phyloP scores from a whole-genome alignment of 2,329 filamentous ascomycete species.

The Coniochaeta pulveracea region DNA sequence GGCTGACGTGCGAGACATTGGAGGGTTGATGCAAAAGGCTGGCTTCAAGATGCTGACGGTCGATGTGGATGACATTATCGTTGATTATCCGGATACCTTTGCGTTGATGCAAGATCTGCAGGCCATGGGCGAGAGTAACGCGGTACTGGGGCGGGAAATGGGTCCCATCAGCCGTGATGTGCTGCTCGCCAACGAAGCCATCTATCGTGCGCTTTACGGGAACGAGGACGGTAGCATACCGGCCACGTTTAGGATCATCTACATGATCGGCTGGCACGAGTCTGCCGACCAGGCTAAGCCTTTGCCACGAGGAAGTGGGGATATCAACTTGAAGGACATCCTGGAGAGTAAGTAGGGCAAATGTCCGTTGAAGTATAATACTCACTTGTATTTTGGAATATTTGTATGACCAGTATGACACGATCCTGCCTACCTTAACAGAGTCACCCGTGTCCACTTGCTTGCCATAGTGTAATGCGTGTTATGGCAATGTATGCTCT shows the following conservation, averaged over 20 bases:
- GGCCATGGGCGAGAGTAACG: slow-evolving; percentile 92
- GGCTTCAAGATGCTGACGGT: slow-evolving; percentile 95
- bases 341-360: slow-evolving; percentile 34
- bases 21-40: slow-evolving; percentile 72
- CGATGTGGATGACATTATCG: slow-evolving; percentile 92
- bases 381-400: too few relatives aligned
- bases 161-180: slow-evolving; percentile 72
- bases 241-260: slow-evolving; percentile 89
- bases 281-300: slow-evolving; percentile 69
- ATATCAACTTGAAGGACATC: slow-evolving; percentile 82
- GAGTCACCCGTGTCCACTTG: too few relatives aligned
- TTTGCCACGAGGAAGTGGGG: slow-evolving; percentile 69
- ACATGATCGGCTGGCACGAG: slow-evolving; percentile 98
- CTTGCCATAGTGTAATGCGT: too few relatives aligned
- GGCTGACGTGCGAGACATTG: slow-evolving; percentile 84
- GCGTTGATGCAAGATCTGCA: slow-evolving; percentile 89
- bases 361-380: too few relatives aligned
- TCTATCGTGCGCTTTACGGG: slow-evolving; percentile 80
- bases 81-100: slow-evolving; percentile 86
- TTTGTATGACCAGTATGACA: too few relatives aligned
- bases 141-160: slow-evolving; percentile 73
- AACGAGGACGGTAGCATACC: slow-evolving; percentile 68
- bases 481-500: too few relatives aligned
- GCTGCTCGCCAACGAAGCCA: slow-evolving; percentile 73
- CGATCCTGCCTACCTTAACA: too few relatives aligned